Evolutionary conservation across 306 rosid genomes (phyloP).

Genomic region (Potentilla sterilis): DNA sequence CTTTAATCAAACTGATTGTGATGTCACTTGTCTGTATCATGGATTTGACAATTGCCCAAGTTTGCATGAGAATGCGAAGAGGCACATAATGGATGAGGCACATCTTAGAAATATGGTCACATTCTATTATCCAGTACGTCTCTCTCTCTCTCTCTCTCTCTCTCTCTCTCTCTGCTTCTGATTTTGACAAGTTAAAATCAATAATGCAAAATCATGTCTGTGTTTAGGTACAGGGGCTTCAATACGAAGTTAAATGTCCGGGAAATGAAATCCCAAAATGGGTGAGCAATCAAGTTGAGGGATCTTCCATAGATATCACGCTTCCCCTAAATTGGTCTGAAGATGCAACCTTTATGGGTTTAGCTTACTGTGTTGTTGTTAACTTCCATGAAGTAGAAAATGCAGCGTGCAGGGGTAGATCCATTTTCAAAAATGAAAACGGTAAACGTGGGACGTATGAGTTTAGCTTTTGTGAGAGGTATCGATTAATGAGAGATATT

Average conservation of each 20-base stretch:
- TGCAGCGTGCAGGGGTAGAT: no score
- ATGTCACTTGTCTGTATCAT: no score
- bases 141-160: background rate
- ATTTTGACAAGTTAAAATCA: background rate
- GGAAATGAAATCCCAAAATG: conserved; percentile 9
- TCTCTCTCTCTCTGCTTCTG: background rate
- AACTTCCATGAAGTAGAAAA: background rate
- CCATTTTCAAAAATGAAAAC: no score
- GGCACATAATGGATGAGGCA: background rate
- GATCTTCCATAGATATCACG: background rate
- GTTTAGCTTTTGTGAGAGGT: no score
- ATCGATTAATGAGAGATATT: no score
- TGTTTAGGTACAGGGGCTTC: background rate
- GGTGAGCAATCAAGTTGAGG: conserved; percentile 1
- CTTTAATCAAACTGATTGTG: no score
- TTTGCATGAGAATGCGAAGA: conserved; percentile 2
- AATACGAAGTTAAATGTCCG: background rate
- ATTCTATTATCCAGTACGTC: background rate
- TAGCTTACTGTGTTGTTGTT: conserved; percentile 8
- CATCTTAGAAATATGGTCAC: background rate
- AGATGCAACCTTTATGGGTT: background rate
- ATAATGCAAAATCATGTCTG: background rate
- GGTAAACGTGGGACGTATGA: no score
- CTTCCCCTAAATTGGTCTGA: background rate
- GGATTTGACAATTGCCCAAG: background rate